These are phyloP conservation scores for Apophysomyces variabilis DNA, from an alignment of 371 early-diverging fungal genomes.

Conservation along the genomic window DNA sequence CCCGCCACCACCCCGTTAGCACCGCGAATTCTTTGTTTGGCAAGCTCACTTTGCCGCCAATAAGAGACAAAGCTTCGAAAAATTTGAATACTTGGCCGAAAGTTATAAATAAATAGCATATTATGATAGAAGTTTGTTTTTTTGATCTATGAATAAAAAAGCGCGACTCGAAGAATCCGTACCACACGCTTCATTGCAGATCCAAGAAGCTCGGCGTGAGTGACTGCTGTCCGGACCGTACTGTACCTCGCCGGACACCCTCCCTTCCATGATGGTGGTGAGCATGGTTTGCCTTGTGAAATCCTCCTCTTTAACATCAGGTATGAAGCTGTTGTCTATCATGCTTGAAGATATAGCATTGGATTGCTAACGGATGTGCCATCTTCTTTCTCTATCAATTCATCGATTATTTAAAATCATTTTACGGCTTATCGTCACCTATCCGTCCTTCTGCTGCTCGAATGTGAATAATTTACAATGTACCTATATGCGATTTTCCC, in stretches of 20 bases:
- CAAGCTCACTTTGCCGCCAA: too few relatives aligned
- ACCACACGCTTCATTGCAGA: too few relatives aligned
- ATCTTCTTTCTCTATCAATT: background rate
- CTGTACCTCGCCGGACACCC: too few relatives aligned
- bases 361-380: background rate
- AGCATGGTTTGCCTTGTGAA: background rate
- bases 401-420: background rate
- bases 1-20: too few relatives aligned
- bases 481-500: background rate
- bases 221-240: background rate
- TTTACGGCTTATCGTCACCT: background rate
- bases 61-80: too few relatives aligned
- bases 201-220: background rate
- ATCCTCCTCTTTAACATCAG: constrained; percentile 11
- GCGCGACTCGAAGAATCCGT: too few relatives aligned
- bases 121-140: too few relatives aligned
- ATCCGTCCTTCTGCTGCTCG: background rate
- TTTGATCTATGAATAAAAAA: too few relatives aligned
- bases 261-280: background rate
- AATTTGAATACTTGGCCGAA: too few relatives aligned
- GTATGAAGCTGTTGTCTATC: background rate
- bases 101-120: too few relatives aligned
- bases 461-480: background rate
- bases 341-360: background rate
- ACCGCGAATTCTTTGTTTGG: too few relatives aligned